Evolutionary conservation across 1,139 yeast genomes (phyloP), one percentile per base, ranked within the genome.

Genomic region (Sugiyamaella grinbergsii): DNA sequence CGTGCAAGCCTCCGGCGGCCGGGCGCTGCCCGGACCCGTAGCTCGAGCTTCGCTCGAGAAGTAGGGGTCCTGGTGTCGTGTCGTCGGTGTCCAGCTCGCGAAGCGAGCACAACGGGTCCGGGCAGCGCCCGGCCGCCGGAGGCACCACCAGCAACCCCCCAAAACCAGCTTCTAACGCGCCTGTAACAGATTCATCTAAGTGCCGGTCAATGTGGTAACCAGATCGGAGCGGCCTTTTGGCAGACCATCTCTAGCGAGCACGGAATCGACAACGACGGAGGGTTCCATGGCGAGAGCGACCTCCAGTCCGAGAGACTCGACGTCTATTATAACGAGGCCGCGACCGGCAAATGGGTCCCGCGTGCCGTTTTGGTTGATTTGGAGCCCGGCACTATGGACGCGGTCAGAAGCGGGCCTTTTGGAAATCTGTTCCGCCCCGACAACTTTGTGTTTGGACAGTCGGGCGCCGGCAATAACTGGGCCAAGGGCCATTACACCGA

Each of bases 121-220:
- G n/a, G n/a, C n/a, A n/a, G n/a, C n/a, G n/a, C n/a, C n/a, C n/a
- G n/a, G n/a, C n/a, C n/a, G n/a, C n/a, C n/a, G n/a, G n/a, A n/a
- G n/a, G n/a, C n/a, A n/a, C n/a, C n/a, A n/a, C n/a, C n/a, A n/a
- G n/a, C n/a, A n/a, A n/a, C n/a, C n/a, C n/a, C n/a, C n/a, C n/a
- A n/a, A n/a, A n/a, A n/a, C n/a, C n/a, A n/a, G n/a, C n/a, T n/a
- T n/a, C n/a, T 28, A 45, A 45, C 43, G 5, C 13, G 10, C 40
- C 6, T 6, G 26, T 11, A n/a, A n/a, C 20, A 85, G 93, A 88
- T 91, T 72, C 98, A 91, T 74, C 80, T 91, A 72, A 91, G 97
- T 57, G 85, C 97, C 53, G 98, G 98, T 73, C 98, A 91, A 78
- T 93, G 98, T 83, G 98, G 98, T 83, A 93, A 93, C 82, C 98